Percentiles rank a stretch among this genome's conserved stretches.
These are phyloP conservation scores for Cyclotella kingstonii DNA, from an alignment of 108 stramenopile species.

Conservation along the genomic window DNA sequence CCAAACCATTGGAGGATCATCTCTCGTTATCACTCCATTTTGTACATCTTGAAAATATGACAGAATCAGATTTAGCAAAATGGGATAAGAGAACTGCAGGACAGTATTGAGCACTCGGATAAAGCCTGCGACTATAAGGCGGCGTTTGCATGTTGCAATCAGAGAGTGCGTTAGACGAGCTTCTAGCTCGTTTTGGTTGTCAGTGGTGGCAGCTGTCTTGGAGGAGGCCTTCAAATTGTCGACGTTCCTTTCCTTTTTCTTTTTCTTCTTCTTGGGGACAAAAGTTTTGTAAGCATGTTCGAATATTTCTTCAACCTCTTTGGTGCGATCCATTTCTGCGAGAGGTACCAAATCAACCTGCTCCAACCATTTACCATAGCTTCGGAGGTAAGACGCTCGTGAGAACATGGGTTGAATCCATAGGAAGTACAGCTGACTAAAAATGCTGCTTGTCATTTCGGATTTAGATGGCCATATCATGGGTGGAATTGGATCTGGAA, in stretches of 20 bases:
- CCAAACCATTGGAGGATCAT: conserved; percentile 42
- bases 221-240: no score
- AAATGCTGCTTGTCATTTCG: conserved; percentile 51
- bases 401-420: conserved; percentile 72
- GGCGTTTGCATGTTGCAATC: conserved; percentile 45
- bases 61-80: conserved; percentile 63
- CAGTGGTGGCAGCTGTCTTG: not conserved
- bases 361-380: conserved; percentile 43
- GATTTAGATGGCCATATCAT: conserved; percentile 39
- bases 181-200: conserved; percentile 32
- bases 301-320: conserved; percentile 46
- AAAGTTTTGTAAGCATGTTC: conserved; percentile 48
- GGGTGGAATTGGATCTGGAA: conserved; percentile 11
- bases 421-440: conserved; percentile 47
- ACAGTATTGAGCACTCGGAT: conserved; percentile 51
- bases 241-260: not conserved
- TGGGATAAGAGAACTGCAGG: conserved; percentile 70
- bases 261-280: conserved; percentile 23
- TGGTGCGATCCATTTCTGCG: conserved; percentile 47
- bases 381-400: conserved; percentile 47
- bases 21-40: conserved; percentile 40
- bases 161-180: conserved; percentile 36
- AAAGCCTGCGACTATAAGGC: conserved; percentile 58
- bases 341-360: conserved; percentile 61
- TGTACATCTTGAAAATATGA: conserved; percentile 62